Conservation (phyloP, 768 basidiomycete genomes). For the Rhizopogon vinicolor region DNA sequence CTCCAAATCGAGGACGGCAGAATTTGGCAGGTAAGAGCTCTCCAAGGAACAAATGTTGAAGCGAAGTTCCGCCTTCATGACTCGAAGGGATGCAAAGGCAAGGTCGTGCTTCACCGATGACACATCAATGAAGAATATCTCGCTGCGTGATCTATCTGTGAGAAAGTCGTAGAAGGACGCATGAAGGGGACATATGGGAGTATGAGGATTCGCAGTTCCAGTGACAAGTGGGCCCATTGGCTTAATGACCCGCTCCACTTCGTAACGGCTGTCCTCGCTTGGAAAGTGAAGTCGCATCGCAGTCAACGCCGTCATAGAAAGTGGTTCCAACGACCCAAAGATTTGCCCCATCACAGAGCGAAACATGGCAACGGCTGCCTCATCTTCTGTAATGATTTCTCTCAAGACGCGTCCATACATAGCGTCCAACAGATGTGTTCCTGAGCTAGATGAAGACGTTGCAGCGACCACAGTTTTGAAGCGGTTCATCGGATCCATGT, state of each 20-base stretch:
- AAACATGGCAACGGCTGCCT: background rate
- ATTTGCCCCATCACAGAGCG: constrained; percentile 1
- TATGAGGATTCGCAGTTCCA: background rate
- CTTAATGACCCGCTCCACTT: background rate
- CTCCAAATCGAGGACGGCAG: constrained; percentile 11
- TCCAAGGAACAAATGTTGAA: constrained; percentile 31
- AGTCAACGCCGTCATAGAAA: background rate
- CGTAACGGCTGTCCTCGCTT: background rate
- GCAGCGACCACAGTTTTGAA: background rate
- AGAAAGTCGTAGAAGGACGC: constrained; percentile 25
- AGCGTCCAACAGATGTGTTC: background rate
- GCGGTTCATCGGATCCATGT: background rate
- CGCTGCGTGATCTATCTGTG: constrained; percentile 6
- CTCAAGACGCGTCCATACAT: background rate
- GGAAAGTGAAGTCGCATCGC: background rate
- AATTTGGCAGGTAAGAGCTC: constrained; percentile 22
- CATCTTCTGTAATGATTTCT: background rate
- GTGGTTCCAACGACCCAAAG: background rate
- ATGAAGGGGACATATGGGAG: constrained; percentile 15
- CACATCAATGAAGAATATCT: constrained; percentile 7
- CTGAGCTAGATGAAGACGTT: background rate
- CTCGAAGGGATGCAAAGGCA: constrained; percentile 9
- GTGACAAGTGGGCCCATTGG: constrained; percentile 3
- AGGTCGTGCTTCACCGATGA: constrained; percentile 10
- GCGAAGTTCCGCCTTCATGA: constrained; percentile 21